Conservation (phyloP, 306 rosid genomes). For the Rosa rugosa region DNA sequence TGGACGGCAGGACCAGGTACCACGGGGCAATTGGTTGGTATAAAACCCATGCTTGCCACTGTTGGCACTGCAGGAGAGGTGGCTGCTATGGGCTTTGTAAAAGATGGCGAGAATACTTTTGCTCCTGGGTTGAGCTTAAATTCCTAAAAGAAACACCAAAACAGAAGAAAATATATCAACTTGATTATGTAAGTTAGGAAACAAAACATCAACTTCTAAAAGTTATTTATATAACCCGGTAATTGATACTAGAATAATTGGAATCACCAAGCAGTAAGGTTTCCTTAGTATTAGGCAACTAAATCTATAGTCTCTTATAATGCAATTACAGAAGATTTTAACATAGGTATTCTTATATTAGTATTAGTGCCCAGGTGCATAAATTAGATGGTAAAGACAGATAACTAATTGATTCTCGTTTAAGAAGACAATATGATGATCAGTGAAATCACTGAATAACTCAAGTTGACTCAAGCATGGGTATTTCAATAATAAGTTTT, state of each 20-base stretch:
- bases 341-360: not conserved
- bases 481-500: slow-evolving; percentile 1
- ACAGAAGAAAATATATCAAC: slow-evolving; percentile 15
- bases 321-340: not conserved
- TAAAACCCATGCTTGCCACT: slow-evolving; percentile 53
- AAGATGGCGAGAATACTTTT: slow-evolving; percentile 76
- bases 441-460: not conserved
- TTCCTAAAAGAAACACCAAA: slow-evolving; percentile 48
- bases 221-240: slow-evolving; percentile 13
- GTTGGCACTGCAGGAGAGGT: slow-evolving; percentile 43
- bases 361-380: slow-evolving; percentile 2
- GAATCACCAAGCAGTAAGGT: not conserved
- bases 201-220: slow-evolving; percentile 14
- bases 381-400: not conserved
- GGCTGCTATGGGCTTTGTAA: slow-evolving; percentile 38
- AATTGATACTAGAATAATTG: slow-evolving; percentile 7
- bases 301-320: not conserved
- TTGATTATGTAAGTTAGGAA: not conserved
- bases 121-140: slow-evolving; percentile 94
- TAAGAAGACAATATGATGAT: not conserved
- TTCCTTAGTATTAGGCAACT: not conserved
- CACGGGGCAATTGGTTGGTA: slow-evolving; percentile 55
- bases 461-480: not conserved
- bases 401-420: not conserved
- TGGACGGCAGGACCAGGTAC: slow-evolving; percentile 55